Conservation (phyloP, 1,284 basidiomycete genomes). For the Xerocomus nothofagi region DNA sequence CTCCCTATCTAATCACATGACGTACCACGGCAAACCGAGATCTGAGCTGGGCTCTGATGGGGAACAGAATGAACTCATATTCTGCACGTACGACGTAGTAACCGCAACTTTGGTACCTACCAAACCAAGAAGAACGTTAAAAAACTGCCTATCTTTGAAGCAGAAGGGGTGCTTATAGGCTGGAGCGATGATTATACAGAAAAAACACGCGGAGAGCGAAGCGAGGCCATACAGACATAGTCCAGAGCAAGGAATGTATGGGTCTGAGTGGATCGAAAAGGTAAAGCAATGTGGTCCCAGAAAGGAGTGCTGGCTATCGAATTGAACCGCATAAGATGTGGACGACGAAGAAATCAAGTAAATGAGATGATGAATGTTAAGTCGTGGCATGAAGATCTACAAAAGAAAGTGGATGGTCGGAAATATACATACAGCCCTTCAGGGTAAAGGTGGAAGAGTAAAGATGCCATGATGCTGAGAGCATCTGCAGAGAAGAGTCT, state of each 20-base stretch:
- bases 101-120: conserved; percentile 19
- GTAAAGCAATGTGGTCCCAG: conserved; percentile 29
- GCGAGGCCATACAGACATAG: conserved; percentile 27
- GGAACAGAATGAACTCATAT: conserved; percentile 28
- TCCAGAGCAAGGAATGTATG: conserved; percentile 31
- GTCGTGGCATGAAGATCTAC: conserved; percentile 23
- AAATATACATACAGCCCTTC: conserved; percentile 8
- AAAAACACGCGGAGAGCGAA: conserved; percentile 12
- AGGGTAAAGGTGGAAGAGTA: conserved; percentile 4
- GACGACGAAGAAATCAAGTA: conserved; percentile 13
- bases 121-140: conserved; percentile 30
- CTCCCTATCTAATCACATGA: conserved; percentile 27
- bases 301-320: conserved; percentile 27
- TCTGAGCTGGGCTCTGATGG: background rate
- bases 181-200: conserved; percentile 18
- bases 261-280: conserved; percentile 10
- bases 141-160: conserved; percentile 10
- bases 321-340: conserved; percentile 22
- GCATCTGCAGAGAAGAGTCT: background rate
- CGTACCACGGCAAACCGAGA: no score
- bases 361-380: conserved; percentile 24
- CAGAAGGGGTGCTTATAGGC: conserved; percentile 12
- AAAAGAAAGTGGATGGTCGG: conserved; percentile 9
- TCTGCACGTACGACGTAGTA: conserved; percentile 23
- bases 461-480: conserved; percentile 7